Base-by-base conservation (phyloP, 106 monocot species). In the Phalaenopsis aphrodite region DNA sequence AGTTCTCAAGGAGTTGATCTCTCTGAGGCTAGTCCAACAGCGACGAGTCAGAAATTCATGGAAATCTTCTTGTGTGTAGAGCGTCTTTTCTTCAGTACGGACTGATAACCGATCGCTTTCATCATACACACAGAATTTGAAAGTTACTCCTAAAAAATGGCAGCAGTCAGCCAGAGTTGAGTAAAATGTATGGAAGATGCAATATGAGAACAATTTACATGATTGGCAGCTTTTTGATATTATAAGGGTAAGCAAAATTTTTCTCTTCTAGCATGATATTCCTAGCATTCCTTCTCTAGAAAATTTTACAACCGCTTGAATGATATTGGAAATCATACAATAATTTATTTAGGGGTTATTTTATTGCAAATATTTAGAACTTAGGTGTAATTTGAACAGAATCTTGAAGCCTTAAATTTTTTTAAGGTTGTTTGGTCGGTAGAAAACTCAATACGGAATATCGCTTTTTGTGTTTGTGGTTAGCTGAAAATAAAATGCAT, bases 11-110 rank as follows among this genome's bases (percentile, higher is more conserved):
- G 90, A 87, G 55, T 84, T 86, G 3, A 88, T 78, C 80, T 96
- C 96, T 84, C 94, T 90, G 12, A 96, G 81, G 15, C 91, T 78
- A 43, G 83, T 84, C 94, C 93, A 96, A 48, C 90, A 86, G 17
- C 88, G 87, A 14, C 88, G 89, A 16, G 67, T 72, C 15, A 96
- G 87, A 71, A 92, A 94, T 42, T 96, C 90, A n/a, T 78, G 85
- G 19, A 96, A 92, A 77, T 96, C 93, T 23, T 96, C 94, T 81
- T 92, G 91, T 1, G 93, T 92, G 82, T 94, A 96, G 43, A 96
- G 82, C 4, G 88, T 96, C 64, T 90, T 91, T 12, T 96, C 96
- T 75, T 96, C 96, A 10, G 91, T 86, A 4, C 82, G 86, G 16
- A 91, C 85, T 55, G 88, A 56, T 49, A 76, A 49, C 46, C 76